Evolutionary conservation across 2,329 filamentous ascomycete species (phyloP), one percentile per base, ranked within the genome.

Genomic region (Didymella pinodella): DNA sequence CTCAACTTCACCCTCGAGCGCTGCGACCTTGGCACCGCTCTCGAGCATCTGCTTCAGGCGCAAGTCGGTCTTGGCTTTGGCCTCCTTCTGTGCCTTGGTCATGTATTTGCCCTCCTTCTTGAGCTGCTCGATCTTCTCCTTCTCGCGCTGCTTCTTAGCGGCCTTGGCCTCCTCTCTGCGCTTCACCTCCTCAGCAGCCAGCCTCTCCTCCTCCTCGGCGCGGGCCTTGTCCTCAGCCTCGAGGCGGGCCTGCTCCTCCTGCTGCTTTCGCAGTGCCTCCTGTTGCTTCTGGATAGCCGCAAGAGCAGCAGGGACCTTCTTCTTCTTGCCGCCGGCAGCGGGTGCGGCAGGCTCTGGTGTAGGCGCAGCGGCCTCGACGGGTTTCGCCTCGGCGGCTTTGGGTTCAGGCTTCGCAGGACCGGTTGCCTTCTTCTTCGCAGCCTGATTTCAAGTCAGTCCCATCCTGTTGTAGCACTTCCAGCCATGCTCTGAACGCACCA

Each of bases 101-200:
- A 94, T 81, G 78, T 90, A 94, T 73, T 92, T 94, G 75, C 92
- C 92, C 76, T 93, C 91, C 77, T 90, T 92, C 85, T 94, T 95
- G 56, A 92, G 85, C 80, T 94, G 89, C 74, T 95, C 92, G 61
- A 94, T 88, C 78, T 86, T 91, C 77, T 93, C 90, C 82, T 91
- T 94, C 71, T 96, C 92, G 75, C 87, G 92, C 71, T 92, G 90
- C 83, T 94, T 95, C 84, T 91, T 94, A 43, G 87, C 79, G 1
- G 88, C 87, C 78, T 87, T 91, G 50, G 88, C 87, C 72, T 94
- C 92, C 70, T 91, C 90, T 65, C 82, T 88, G 57, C 83, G 84
- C 79, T 88, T 87, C 57, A 80, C 76, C 70, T 93, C 91, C 75
- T 94, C 92, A 8, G 83, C 86, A 38, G 84, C 85, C 52, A 79